Base-by-base conservation (phyloP, 352 stramenopile species). In the Globisporangium spinosum region DNA sequence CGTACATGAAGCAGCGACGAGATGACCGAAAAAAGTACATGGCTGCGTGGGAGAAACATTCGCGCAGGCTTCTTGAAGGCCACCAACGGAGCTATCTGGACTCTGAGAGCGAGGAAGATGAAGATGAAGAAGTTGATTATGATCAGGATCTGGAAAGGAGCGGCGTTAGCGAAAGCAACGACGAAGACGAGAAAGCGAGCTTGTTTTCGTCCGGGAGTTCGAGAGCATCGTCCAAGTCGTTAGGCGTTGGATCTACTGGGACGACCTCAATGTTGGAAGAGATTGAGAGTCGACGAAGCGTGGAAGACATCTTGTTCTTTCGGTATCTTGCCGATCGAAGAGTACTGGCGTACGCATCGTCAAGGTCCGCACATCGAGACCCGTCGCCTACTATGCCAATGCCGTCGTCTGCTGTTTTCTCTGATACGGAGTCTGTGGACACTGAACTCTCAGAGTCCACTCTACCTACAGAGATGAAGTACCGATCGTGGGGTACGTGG, bases 291-390 rank as follows among this genome's bases (percentile, higher is more conserved):
- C 75, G 81, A n/a, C 74, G 88, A 56, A 79, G 72, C 35, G 73
- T 95, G 15, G 89, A 95, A 73, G 89, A 96, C 35, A 80, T 96
- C 4, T 71, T 95, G 10, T 89, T 95, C 64, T 96, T 96, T 55
- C 86, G 89, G 22, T 95, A 90, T 60, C 66, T 95, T 56, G 86
- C 79, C 4, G 87, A 96, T 62, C 58, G 84, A 57, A 64, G 85
- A 49, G 43, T 89, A 49, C 56, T 72, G 29, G 53, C 75, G 62
- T 60, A 70, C 47, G 3, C 64, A 43, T 55, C 67, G 57, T 69
- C 69, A 35, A 62, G 69, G 64, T 60, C 64, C 59, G 65, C 72
- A 51, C 59, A 62, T 66, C 51, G 53, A 77, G 59, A 62, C 34
- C 38, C 20, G 5, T 35, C 49, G 23, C 72, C 73, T 13, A 70